Base-by-base conservation (phyloP, 805 yeast species). In the Debaryomyces hansenii region DNA sequence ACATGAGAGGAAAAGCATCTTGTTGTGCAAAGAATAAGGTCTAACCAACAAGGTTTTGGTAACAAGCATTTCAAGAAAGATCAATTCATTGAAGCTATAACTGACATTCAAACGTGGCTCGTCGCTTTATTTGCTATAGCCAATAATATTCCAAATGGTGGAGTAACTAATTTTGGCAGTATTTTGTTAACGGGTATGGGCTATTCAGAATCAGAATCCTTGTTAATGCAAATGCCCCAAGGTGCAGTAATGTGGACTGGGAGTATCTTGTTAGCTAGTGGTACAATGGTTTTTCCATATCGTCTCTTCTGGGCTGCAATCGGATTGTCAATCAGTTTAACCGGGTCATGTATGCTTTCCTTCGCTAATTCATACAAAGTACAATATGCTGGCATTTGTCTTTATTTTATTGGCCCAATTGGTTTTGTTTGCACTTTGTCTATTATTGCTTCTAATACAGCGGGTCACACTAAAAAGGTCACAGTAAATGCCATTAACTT, bases 1-100 rank as follows among this genome's bases (percentile, higher is more conserved):
- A 62, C 51, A 11, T 66, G 63, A 8, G 52, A 56, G 21, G 78
- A 72, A 42, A 70, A 57, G 36, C 37, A 49, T 10, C 62, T 64
- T 9, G 67, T 66, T 6, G 72, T 69, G 16, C 60, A 67, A 41
- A 57, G 63, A 52, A 58, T 65, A 21, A 54, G 63, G 45, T 37
- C 50, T 20, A 55, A 72, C 53, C 66, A 70, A 40, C 76, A 71
- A 57, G 79, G 79, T 2, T 69, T 69, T 47, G 78, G 77, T 31
- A 68, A 65, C 52, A 59, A 56, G 38, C 61, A 57, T 31, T 68
- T 67, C 57, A 73, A 73, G 52, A 51, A 43, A 53, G 47, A 66
- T 20, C 78, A 74, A 50, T 50, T 72, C 21, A 53, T 47, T 8
- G 77, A 62, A 59, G 67, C 75, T 51, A 39, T 68, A 58, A 39